Base-by-base conservation (phyloP, 306 rosid species). In the Vigna nakashimae region DNA sequence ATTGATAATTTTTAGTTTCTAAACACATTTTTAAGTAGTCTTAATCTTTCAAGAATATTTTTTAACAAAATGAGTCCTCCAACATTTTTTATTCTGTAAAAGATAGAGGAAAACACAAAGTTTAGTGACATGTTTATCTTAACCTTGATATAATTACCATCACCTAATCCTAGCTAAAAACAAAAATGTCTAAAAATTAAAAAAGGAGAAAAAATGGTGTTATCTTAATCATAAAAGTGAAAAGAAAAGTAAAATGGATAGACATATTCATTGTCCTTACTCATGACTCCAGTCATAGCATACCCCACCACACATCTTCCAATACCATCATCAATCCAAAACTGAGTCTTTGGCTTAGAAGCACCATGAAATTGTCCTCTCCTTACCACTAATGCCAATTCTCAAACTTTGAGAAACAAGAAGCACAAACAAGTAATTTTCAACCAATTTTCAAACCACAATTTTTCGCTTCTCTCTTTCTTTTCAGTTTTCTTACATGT, bases 381-480 rank as follows among this genome's bases (percentile, higher is more conserved):
- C 53, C 70, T 34, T 20, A 69, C 4, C 36, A 55, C 28, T 10
- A 28, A 79, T 18, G 20, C 22, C 43, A 70, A 22, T 10, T 70
- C 77, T 48, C 56, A 48, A 60, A 49, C 77, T 20, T 34, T 69
- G 40, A 30, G 60, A 49, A 68, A 46, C 49, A 52, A 55, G 15
- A 55, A 55, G 7, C 64, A 57, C 3, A 22, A 57, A 24, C 2
- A 58, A 11, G 14, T 63, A 63, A 4, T 34, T 63, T 32, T 64
- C 73, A 14, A 6, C 71, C 26, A 20, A 20, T 75, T 38, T 16
- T 30, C 14, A 62, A 32, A 14, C 36, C 38, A 34, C 18, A 32
- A 58, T 38, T 57, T 75, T 81, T 56, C 72, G 49, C 62, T 38
- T 81, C 74, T 30, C 36, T 65, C 69, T 20, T 20, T n/a, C 50